Evolutionary conservation across 2,329 filamentous ascomycete genomes (phyloP).

Genomic region (Colletotrichum noveboracense): DNA sequence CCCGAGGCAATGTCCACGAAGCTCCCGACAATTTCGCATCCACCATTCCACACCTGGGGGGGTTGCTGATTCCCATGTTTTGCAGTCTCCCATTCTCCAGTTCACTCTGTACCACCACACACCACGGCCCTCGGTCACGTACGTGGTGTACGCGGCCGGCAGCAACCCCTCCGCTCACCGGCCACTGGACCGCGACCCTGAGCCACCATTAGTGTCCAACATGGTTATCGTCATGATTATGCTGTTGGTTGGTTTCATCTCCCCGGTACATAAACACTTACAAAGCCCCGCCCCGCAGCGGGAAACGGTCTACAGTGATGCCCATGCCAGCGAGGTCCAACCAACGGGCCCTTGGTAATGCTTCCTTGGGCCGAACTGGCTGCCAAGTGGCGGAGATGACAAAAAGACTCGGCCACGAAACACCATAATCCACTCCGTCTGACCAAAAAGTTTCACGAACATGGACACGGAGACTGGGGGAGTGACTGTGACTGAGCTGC

Average conservation of each 20-base stretch:
- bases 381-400: not conserved
- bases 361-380: not conserved
- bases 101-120: not conserved
- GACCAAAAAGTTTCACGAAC: conserved; percentile 6
- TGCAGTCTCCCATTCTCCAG: not conserved
- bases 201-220: not conserved
- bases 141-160: conserved; percentile 7
- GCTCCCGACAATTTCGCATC: not conserved
- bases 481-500: not conserved
- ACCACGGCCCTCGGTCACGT: not conserved
- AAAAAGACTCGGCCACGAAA: not conserved
- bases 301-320: not conserved
- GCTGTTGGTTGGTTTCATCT: not conserved
- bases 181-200: not conserved
- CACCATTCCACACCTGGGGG: not conserved
- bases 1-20: not conserved
- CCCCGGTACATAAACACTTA: not conserved
- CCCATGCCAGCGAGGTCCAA: not conserved
- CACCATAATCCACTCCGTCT: not conserved
- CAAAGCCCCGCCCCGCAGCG: not conserved
- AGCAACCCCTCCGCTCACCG: not conserved
- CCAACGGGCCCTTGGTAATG: not conserved
- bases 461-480: not conserved
- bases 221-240: not conserved
- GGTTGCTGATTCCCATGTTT: not conserved